Conservation (phyloP, 768 basidiomycete species). For the Xerocomus brunneocitrinus region DNA sequence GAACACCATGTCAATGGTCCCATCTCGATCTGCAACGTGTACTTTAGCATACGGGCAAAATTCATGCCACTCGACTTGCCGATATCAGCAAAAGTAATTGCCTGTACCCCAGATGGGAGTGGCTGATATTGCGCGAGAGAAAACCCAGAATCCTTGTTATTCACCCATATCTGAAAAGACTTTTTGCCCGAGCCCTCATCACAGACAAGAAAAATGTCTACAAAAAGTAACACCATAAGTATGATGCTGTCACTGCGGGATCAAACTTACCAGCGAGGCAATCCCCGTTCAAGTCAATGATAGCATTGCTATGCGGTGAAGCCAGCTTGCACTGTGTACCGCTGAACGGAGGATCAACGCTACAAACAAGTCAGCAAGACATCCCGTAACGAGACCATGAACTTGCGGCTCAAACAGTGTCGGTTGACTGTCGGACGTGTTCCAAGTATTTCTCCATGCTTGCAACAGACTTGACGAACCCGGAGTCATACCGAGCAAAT, state of each 20-base stretch:
- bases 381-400: neutral
- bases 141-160: conserved; percentile 75
- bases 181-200: conserved; percentile 53
- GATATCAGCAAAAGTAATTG: conserved; percentile 87
- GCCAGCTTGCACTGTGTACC: conserved; percentile 70
- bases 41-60: neutral
- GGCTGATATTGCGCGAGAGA: conserved; percentile 57
- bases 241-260: neutral
- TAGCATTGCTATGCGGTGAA: conserved; percentile 91
- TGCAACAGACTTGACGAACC: conserved; percentile 40
- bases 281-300: conserved; percentile 92
- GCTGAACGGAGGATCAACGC: conserved; percentile 55
- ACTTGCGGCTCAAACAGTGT: conserved; percentile 67
- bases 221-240: conserved; percentile 4
- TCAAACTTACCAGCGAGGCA: conserved; percentile 72
- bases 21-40: conserved; percentile 72
- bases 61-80: conserved; percentile 42
- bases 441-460: conserved; percentile 82
- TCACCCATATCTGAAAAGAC: conserved; percentile 90
- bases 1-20: conserved; percentile 94
- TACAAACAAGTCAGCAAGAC: conserved; percentile 25
- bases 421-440: conserved; percentile 47
- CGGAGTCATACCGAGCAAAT: conserved; percentile 66
- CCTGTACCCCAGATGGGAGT: conserved; percentile 72
- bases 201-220: conserved; percentile 90